These are phyloP conservation scores for Metschnikowia anglica DNA, from an alignment of 805 yeast genomes.

Conservation along the genomic window DNA sequence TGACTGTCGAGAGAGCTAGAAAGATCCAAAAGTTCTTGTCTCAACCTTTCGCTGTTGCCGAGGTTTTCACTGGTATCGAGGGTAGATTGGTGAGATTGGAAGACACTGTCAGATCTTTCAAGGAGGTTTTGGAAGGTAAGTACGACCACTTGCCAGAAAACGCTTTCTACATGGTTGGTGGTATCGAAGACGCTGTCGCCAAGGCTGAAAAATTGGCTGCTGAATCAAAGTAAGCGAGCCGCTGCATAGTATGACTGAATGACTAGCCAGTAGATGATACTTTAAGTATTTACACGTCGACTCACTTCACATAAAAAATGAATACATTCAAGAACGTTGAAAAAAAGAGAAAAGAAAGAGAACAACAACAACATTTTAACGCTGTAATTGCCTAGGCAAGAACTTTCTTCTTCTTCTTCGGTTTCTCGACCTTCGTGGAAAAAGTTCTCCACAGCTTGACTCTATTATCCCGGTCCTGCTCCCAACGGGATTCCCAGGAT, in stretches of 20 bases:
- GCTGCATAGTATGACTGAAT: conserved; percentile 25
- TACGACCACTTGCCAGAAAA: conserved; percentile 98
- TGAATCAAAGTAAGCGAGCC: conserved; percentile 63
- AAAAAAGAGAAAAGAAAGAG: background rate
- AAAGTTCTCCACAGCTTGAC: conserved; percentile 62
- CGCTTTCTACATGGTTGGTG: conserved; percentile 99
- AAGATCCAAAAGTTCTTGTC: conserved; percentile 99
- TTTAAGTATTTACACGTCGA: conserved; percentile 20
- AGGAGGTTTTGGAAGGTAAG: conserved; percentile 96
- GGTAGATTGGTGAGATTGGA: conserved; percentile 96
- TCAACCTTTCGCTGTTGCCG: conserved; percentile 99
- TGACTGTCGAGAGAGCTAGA: conserved; percentile 99
- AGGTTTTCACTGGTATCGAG: conserved; percentile 99
- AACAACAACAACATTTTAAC: too few relatives aligned
- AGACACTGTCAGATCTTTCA: conserved; percentile 93
- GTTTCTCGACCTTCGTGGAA: conserved; percentile 43
- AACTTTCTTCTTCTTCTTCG: conserved; percentile 45
- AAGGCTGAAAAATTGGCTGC: conserved; percentile 99
- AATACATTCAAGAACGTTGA: conserved; percentile 18
- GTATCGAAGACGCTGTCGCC: conserved; percentile 97
- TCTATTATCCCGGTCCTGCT: conserved; percentile 54
- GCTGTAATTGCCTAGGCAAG: too few relatives aligned
- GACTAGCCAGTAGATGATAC: conserved; percentile 23
- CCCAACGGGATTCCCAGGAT: conserved; percentile 53
- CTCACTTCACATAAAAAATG: conserved; percentile 17